phyloP scores from a whole-genome alignment of 805 yeast genomes.

The Metschnikowia rubicola region DNA sequence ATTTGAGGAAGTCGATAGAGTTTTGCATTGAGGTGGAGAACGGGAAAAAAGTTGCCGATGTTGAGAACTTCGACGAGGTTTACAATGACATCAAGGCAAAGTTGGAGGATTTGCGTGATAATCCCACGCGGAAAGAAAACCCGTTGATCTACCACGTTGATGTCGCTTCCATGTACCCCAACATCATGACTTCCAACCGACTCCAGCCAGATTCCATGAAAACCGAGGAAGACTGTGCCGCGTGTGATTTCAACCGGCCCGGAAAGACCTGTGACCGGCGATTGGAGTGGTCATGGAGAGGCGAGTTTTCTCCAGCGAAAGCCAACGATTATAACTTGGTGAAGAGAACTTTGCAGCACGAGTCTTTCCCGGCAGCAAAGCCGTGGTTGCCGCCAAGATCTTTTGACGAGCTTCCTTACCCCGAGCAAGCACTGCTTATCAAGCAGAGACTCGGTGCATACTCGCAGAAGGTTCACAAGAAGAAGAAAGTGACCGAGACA shows the following conservation, averaged over 20 bases:
- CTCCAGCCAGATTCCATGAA: conserved; percentile 98
- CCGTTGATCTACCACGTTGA: conserved; percentile 96
- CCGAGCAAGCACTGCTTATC: conserved; percentile 73
- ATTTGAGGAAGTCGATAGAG: conserved; percentile 70
- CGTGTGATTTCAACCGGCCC: conserved; percentile 95
- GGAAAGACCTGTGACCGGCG: conserved; percentile 91
- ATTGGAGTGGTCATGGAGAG: conserved; percentile 97
- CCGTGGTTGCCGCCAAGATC: conserved; percentile 56
- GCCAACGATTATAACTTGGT: conserved; percentile 90
- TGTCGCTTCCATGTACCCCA: conserved; percentile 99
- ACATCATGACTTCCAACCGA: conserved; percentile 96
- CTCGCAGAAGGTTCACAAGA: conserved; percentile 80
- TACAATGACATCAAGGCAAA: conserved; percentile 51
- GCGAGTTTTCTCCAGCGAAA: conserved; percentile 89
- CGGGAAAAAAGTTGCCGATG: conserved; percentile 66
- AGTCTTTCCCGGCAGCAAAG: conserved; percentile 62
- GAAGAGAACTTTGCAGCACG: conserved; percentile 75
- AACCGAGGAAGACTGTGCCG: conserved; percentile 90
- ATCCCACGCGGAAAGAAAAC: conserved; percentile 64
- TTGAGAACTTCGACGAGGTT: conserved; percentile 76
- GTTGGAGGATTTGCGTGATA: conserved; percentile 55
- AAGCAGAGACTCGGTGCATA: conserved; percentile 80
- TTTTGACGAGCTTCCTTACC: conserved; percentile 71
- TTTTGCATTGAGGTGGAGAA: conserved; percentile 85
- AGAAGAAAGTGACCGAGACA: conserved; percentile 76